Evolutionary conservation across 768 basidiomycete species (phyloP).

Genomic region (Piloderma croceum): DNA sequence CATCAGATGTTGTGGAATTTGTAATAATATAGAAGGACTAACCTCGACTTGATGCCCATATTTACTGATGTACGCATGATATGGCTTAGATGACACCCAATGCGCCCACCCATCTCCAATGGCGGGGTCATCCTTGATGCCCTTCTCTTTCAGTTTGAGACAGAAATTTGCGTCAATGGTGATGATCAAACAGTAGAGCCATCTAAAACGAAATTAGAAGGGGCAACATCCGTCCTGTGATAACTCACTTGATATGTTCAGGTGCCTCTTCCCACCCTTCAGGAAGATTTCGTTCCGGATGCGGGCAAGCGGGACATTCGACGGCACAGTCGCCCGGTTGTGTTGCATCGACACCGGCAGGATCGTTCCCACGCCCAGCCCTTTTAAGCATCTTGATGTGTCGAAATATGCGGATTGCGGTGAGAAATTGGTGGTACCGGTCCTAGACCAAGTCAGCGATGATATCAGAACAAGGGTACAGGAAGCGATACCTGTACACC

Average conservation of each 20-base stretch:
- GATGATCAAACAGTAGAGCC: constrained; percentile 9
- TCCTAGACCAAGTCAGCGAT: no score
- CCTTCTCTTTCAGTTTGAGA: constrained; percentile 6
- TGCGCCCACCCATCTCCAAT: constrained; percentile 11
- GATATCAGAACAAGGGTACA: no score
- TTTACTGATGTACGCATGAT: constrained; percentile 2
- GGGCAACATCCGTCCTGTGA: background rate
- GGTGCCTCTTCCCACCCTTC: constrained; percentile 3
- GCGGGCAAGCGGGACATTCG: constrained; percentile 7
- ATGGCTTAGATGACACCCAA: constrained; percentile 8
- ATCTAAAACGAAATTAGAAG: constrained; percentile 2
- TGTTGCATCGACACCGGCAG: background rate
- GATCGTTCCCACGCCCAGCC: constrained; percentile 3
- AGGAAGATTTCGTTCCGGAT: constrained; percentile 8
- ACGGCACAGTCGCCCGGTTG: constrained; percentile 5
- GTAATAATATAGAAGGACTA: background rate
- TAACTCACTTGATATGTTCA: background rate
- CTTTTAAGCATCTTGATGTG: constrained; percentile 10
- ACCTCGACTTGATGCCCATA: background rate
- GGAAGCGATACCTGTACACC: no score
- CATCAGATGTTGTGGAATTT: no score
- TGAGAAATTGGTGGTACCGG: no score
- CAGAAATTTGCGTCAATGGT: constrained; percentile 17
- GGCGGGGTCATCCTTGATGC: constrained; percentile 9
- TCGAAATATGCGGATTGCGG: constrained; percentile 7